A percentile compares a stretch with the other conserved stretches of the same genome.
Conservation (phyloP, 2,329 filamentous ascomycete genomes). For the Fusarium musae region DNA sequence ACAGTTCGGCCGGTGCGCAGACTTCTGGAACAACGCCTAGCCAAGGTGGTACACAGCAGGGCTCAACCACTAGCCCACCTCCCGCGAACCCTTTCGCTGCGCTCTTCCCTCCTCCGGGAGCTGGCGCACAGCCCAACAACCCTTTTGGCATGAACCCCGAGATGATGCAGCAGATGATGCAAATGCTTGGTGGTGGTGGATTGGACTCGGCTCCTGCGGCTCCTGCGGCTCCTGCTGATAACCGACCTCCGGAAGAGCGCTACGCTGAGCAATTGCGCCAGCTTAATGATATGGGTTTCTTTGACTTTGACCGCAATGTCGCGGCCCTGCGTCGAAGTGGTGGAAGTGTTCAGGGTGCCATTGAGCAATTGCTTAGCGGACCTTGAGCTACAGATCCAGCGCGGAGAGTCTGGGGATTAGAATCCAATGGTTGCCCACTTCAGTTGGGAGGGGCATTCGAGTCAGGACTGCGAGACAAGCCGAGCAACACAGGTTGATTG, state of each 20-base stretch:
- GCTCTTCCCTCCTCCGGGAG: constrained; percentile 61
- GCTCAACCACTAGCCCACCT: constrained; percentile 50
- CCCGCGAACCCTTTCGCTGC: constrained; percentile 75
- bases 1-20: constrained; percentile 39
- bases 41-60: constrained; percentile 31
- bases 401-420: not conserved
- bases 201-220: constrained; percentile 56
- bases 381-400: constrained; percentile 27
- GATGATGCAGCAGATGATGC: constrained; percentile 64
- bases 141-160: constrained; percentile 65
- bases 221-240: constrained; percentile 75
- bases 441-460: constrained; percentile 15
- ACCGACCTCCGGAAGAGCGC: constrained; percentile 89
- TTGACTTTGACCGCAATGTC: constrained; percentile 93
- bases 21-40: constrained; percentile 35
- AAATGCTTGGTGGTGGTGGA: constrained; percentile 55
- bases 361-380: constrained; percentile 73
- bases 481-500: constrained; percentile 35
- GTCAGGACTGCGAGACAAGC: constrained; percentile 17
- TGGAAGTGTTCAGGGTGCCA: constrained; percentile 92
- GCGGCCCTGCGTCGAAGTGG: constrained; percentile 87
- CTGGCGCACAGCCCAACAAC: constrained; percentile 49
- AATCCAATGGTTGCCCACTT: not conserved
- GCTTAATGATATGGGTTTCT: constrained; percentile 99
- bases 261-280: constrained; percentile 92